Percentiles rank a stretch among this genome's conserved stretches.
Evolutionary conservation across 2,329 filamentous ascomycete genomes (phyloP).

Genomic region (Camptophora hylomeconis): DNA sequence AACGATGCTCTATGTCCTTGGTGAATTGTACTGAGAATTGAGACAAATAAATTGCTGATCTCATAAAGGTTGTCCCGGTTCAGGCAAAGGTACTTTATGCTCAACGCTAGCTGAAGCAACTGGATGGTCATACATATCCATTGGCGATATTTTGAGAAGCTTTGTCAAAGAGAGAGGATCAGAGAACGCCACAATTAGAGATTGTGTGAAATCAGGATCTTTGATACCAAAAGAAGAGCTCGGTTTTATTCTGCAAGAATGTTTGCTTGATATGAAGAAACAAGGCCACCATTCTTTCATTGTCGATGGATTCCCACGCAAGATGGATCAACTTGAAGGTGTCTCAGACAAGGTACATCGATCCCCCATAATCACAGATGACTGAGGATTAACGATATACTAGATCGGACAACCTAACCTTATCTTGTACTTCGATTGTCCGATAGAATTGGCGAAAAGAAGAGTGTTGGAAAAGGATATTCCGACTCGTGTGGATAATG

Average conservation of each 20-base stretch:
- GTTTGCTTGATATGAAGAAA: neutral
- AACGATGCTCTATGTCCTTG: conserved; percentile 4
- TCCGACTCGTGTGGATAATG: conserved; percentile 7
- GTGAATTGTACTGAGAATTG: neutral
- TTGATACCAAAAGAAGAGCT: conserved; percentile 2
- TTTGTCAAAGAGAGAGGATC: neutral
- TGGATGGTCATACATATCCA: conserved; percentile 18
- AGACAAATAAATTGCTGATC: conserved; percentile 2
- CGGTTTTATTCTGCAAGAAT: neutral
- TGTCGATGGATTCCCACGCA: conserved; percentile 11
- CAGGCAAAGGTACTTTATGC: conserved; percentile 24
- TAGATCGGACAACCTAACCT: conserved; percentile 5
- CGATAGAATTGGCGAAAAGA: conserved; percentile 9
- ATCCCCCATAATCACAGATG: conserved; percentile 1
- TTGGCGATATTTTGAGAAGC: conserved; percentile 19
- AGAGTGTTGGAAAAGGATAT: conserved; percentile 9
- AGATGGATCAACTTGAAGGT: conserved; percentile 3
- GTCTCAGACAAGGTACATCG: conserved; percentile 2
- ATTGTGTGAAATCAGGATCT: neutral
- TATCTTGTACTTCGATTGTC: conserved; percentile 12
- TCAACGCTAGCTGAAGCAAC: conserved; percentile 11
- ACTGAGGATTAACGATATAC: conserved; percentile 1
- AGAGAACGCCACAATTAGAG: neutral
- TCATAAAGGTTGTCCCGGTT: conserved; percentile 19
- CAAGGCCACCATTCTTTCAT: conserved; percentile 3